Evolutionary conservation across 2,329 filamentous ascomycete species (phyloP).

Genomic region (Colletotrichum noveboracense): DNA sequence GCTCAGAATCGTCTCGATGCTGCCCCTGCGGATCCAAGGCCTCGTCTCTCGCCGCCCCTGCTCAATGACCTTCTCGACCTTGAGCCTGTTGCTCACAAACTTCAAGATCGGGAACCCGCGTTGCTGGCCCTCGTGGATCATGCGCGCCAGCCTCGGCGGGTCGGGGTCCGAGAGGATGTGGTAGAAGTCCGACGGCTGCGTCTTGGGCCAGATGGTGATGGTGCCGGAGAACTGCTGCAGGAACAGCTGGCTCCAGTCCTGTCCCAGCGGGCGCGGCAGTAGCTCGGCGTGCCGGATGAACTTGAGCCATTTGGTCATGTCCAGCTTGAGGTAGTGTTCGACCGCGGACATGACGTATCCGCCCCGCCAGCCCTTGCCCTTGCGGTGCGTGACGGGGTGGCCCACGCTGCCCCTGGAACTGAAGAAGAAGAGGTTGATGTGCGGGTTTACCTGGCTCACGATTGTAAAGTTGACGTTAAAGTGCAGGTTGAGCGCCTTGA

Average conservation of each 20-base stretch:
- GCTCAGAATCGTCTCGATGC: slow-evolving; percentile 65
- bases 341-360: slow-evolving; percentile 91
- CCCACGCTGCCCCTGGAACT: slow-evolving; percentile 91
- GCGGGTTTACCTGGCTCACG: slow-evolving; percentile 87
- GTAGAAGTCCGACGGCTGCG: slow-evolving; percentile 77
- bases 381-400: slow-evolving; percentile 90
- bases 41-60: slow-evolving; percentile 60
- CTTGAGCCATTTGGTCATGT: slow-evolving; percentile 97
- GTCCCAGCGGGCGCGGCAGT: slow-evolving; percentile 85
- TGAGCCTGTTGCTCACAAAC: slow-evolving; percentile 87
- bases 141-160: slow-evolving; percentile 75
- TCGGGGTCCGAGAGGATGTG: slow-evolving; percentile 87
- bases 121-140: slow-evolving; percentile 91
- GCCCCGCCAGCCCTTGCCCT: slow-evolving; percentile 92
- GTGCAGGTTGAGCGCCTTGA: slow-evolving; percentile 91
- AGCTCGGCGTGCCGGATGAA: slow-evolving; percentile 92
- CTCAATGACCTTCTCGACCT: slow-evolving; percentile 76
- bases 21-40: slow-evolving; percentile 51
- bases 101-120: slow-evolving; percentile 90
- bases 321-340: slow-evolving; percentile 95
- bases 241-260: slow-evolving; percentile 98
- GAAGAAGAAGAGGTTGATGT: slow-evolving; percentile 99
- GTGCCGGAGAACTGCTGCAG: slow-evolving; percentile 94
- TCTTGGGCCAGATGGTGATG: slow-evolving; percentile 95
- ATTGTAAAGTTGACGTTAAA: slow-evolving; percentile 99